Evolutionary conservation across 768 basidiomycete species (phyloP).

Genomic region (Tylopilus intermedius): DNA sequence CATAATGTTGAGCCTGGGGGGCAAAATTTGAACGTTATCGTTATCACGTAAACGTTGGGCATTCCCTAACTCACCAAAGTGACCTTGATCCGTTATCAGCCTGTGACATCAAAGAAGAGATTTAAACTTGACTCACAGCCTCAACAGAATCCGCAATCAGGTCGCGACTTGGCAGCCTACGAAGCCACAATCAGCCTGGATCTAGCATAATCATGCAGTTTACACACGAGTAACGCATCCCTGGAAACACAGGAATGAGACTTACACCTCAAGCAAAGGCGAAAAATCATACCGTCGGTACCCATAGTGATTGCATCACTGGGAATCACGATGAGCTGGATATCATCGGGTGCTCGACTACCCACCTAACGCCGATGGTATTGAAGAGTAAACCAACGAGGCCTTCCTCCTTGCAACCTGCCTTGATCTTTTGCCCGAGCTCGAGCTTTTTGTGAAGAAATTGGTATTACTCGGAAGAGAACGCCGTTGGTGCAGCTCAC

Average conservation of each 20-base stretch:
- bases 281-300: slow-evolving; percentile 59
- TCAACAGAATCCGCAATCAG: slow-evolving; percentile 89
- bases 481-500: slow-evolving; percentile 35
- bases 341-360: not conserved
- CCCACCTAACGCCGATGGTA: slow-evolving; percentile 77
- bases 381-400: slow-evolving; percentile 81
- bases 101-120: not conserved
- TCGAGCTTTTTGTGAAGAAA: slow-evolving; percentile 51
- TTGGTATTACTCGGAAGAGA: slow-evolving; percentile 1
- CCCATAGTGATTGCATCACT: slow-evolving; percentile 91
- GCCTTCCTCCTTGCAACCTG: slow-evolving; percentile 76
- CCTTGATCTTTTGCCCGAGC: slow-evolving; percentile 73
- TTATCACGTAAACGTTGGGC: not conserved
- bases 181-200: not conserved
- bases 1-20: slow-evolving; percentile 77
- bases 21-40: not conserved
- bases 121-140: slow-evolving; percentile 44
- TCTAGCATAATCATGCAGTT: not conserved
- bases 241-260: slow-evolving; percentile 32
- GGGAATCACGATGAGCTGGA: not conserved
- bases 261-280: not conserved
- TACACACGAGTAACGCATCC: slow-evolving; percentile 83
- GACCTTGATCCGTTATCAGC: slow-evolving; percentile 36
- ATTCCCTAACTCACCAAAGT: slow-evolving; percentile 41
- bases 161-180: slow-evolving; percentile 78